phyloP scores from a whole-genome alignment of 371 early-diverging fungal genomes.

The Fennellomyces sp. region DNA sequence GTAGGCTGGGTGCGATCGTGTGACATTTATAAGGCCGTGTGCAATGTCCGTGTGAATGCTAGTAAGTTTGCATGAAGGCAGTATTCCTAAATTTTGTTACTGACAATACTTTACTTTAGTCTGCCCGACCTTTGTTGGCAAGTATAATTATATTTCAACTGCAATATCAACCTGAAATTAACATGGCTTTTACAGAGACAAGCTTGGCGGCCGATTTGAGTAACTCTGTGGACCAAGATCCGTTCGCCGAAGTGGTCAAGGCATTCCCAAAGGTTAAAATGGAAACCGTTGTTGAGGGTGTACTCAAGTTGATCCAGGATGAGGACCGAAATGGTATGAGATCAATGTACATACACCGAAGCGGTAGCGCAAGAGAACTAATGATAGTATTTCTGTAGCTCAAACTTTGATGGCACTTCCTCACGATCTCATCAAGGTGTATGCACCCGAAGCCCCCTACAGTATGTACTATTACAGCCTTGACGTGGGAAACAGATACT shows the following conservation, averaged over 20 bases:
- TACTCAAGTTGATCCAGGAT: constrained; percentile 51
- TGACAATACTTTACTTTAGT: constrained; percentile 4
- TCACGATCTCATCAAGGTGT: constrained; percentile 7
- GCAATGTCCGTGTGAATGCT: constrained; percentile 41
- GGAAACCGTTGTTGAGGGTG: constrained; percentile 52
- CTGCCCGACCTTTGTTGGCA: constrained; percentile 25
- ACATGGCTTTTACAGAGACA: constrained; percentile 8
- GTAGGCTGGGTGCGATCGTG: constrained; percentile 23
- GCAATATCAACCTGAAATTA: too few relatives aligned
- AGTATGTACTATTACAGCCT: constrained; percentile 8
- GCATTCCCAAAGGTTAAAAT: constrained; percentile 35
- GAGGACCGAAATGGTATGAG: constrained; percentile 45
- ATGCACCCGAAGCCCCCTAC: constrained; percentile 1
- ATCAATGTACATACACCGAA: too few relatives aligned
- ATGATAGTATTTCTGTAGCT: constrained; percentile 1
- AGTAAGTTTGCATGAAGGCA: constrained; percentile 2
- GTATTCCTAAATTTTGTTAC: background rate
- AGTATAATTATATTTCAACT: background rate
- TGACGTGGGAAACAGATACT: background rate
- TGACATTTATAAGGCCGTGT: constrained; percentile 18
- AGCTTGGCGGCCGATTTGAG: constrained; percentile 1
- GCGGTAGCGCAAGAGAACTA: too few relatives aligned
- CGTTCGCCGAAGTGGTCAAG: constrained; percentile 8
- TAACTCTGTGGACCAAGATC: background rate
- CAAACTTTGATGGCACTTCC: constrained; percentile 25